Base-by-base conservation (phyloP, 1,284 basidiomycete genomes). In the Microbotryomycetes sp. region DNA sequence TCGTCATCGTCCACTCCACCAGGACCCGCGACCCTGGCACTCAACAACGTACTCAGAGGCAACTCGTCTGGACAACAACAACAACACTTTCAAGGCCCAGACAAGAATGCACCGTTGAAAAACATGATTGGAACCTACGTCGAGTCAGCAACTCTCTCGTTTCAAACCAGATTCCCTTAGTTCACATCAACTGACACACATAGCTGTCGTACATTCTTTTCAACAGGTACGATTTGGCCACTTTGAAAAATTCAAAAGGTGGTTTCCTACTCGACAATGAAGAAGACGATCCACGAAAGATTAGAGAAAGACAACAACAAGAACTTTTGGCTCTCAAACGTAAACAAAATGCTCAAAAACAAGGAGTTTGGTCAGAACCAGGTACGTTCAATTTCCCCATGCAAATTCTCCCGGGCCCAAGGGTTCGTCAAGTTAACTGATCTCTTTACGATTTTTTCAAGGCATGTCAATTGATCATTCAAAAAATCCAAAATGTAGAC, bases 231-330 rank as follows among this genome's bases (percentile, higher is more conserved):
- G 92, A 96, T 75, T 76, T 97, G n/a, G 89, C 88, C 22, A 97
- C 94, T 66, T 71, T 71, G 28, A 71, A 71, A 60, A 94, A 97
- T 74, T 87, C 90, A 3, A 88, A 92, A 74, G 92, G 92, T 57
- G 93, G 92, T 0, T 97, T 96, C 76, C 76, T 96, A 65, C 80
- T 92, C 3, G 87, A 93, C 70, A 85, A 92, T 42, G 86, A 84
- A 58, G 74, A 74, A 51, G 73, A 72, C 47, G 71, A 79, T 58
- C 70, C 71, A 23, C 52, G 54, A 28, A 49, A 55, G 49, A 50
- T 69, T 26, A 64, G 68, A 46, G 72, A 74, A 59, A 19, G 65
- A 16, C 56, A 68, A 54, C 50, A 70, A 56, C 63, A 69, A 51
- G 70, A 72, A 51, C 66, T 69, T 59, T 51, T 70, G 26, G 67